A percentile compares a stretch with the other conserved stretches of the same genome.
Evolutionary conservation across 306 rosid genomes (phyloP).

Genomic region (Lupinus albus): DNA sequence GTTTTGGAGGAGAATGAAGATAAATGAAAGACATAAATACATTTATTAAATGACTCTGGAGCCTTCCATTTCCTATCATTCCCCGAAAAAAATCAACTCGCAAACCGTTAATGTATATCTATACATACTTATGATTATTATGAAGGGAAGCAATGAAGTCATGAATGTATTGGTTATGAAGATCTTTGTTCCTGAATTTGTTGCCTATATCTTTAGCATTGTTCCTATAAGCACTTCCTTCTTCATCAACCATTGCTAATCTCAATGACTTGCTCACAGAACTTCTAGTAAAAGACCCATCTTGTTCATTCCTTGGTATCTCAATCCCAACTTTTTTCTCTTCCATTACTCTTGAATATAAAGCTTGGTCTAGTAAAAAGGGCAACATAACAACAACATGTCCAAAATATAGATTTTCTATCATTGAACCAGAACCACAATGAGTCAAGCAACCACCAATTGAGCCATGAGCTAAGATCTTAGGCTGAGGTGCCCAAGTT

Average conservation of each 20-base stretch:
- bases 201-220: constrained; percentile 49
- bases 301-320: constrained; percentile 43
- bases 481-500: constrained; percentile 62
- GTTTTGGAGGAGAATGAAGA: too few relatives aligned
- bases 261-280: constrained; percentile 46
- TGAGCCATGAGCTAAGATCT: constrained; percentile 55
- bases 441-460: constrained; percentile 61
- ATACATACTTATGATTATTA: constrained; percentile 9
- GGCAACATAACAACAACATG: constrained; percentile 52
- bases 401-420: constrained; percentile 52
- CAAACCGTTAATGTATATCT: too few relatives aligned
- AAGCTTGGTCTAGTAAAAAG: constrained; percentile 43
- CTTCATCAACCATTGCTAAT: constrained; percentile 44
- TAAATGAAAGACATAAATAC: too few relatives aligned
- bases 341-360: constrained; percentile 50
- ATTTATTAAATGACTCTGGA: too few relatives aligned
- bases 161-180: constrained; percentile 39
- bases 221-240: constrained; percentile 42
- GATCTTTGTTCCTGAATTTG: constrained; percentile 40
- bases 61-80: too few relatives aligned
- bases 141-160: constrained; percentile 44
- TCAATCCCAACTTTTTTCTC: constrained; percentile 49
- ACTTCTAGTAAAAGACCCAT: constrained; percentile 41
- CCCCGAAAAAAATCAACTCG: too few relatives aligned
- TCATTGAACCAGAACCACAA: constrained; percentile 57